Conservation (phyloP, 257 asterid genomes). For the Solanum sitiens region DNA sequence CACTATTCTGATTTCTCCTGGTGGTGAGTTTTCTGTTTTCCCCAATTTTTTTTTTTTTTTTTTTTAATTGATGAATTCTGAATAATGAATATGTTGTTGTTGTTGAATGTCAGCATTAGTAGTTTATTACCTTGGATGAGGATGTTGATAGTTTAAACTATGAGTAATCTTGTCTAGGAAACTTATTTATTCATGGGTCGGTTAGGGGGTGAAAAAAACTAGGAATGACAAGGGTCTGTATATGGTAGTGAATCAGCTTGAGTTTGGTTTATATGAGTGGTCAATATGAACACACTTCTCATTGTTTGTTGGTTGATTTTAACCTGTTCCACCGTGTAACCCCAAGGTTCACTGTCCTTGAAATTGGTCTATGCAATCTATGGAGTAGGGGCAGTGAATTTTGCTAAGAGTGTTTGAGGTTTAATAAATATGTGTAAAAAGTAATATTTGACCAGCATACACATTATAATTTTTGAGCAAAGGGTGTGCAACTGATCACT, state of each 20-base stretch:
- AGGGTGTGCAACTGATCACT: neutral
- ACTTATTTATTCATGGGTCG: neutral
- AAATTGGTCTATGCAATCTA: neutral
- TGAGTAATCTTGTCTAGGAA: neutral
- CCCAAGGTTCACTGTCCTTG: neutral
- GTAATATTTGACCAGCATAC: neutral
- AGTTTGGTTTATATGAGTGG: neutral
- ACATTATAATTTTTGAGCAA: neutral
- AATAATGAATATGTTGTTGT: neutral
- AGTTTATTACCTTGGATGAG: neutral
- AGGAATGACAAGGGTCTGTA: neutral
- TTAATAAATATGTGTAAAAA: neutral
- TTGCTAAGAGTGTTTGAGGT: neutral
- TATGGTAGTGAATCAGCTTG: neutral
- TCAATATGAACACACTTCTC: neutral
- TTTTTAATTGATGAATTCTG: neutral
- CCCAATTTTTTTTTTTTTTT: neutral
- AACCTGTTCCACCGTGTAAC: neutral
- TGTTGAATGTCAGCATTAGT: neutral
- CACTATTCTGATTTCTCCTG: constrained; percentile 56
- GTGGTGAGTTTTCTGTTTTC: constrained; percentile 49
- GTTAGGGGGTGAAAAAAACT: neutral
- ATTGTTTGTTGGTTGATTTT: neutral
- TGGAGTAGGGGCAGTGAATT: neutral
- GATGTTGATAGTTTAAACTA: neutral